These are phyloP conservation scores for Fonsecaea monophora DNA, from an alignment of 2,329 filamentous ascomycete species.

Conservation along the genomic window DNA sequence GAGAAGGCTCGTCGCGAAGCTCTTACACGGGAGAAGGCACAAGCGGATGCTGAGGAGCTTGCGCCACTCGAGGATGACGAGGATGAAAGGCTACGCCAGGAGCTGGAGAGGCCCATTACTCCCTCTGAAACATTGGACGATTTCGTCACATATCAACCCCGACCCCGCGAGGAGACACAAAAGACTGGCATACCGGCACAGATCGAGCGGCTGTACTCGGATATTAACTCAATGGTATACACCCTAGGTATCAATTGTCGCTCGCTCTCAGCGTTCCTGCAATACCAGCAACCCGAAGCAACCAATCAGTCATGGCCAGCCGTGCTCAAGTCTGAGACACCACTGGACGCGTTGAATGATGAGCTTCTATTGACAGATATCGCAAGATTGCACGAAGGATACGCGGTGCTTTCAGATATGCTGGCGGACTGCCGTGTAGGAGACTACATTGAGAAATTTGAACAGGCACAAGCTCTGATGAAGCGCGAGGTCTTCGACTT, in stretches of 20 bases:
- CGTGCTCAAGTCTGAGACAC: conserved; percentile 57
- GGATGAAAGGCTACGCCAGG: conserved; percentile 54
- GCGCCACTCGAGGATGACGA: conserved; percentile 55
- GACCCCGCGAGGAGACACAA: conserved; percentile 48
- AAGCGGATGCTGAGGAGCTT: conserved; percentile 45
- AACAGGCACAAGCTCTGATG: conserved; percentile 69
- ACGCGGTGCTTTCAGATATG: conserved; percentile 69
- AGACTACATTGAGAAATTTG: conserved; percentile 71
- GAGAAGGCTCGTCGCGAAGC: conserved; percentile 37
- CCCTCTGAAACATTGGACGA: conserved; percentile 54
- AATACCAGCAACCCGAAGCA: conserved; percentile 55
- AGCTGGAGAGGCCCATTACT: conserved; percentile 52
- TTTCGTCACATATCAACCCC: conserved; percentile 58
- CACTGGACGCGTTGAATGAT: conserved; percentile 71
- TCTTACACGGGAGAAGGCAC: conserved; percentile 28
- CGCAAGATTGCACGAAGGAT: conserved; percentile 68
- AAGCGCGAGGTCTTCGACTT: conserved; percentile 73
- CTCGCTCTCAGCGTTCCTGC: conserved; percentile 64
- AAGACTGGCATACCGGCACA: conserved; percentile 58
- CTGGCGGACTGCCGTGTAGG: conserved; percentile 73
- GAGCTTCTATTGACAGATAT: conserved; percentile 80
- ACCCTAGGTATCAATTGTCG: conserved; percentile 86
- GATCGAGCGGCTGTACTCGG: conserved; percentile 58
- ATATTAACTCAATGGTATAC: conserved; percentile 82
- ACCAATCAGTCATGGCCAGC: conserved; percentile 58